phyloP scores from a whole-genome alignment of 1,284 basidiomycete species.

The Ustilago esculenta region DNA sequence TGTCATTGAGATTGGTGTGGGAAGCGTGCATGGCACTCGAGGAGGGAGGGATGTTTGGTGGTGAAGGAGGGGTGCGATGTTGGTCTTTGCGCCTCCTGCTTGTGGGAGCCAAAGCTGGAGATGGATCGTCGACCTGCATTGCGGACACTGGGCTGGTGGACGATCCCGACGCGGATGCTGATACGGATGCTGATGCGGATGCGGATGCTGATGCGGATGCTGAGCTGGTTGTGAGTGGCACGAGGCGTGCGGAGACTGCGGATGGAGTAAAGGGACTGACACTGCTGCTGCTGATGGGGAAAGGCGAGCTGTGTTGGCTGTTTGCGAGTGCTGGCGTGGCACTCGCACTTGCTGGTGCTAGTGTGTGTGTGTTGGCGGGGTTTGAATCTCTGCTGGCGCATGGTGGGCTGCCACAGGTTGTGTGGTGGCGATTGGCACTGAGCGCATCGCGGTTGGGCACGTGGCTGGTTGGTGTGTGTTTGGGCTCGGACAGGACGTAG shows the following conservation, averaged over 20 bases:
- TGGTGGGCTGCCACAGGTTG: too few relatives aligned
- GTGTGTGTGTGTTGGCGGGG: too few relatives aligned
- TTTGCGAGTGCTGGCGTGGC: slow-evolving; percentile 6
- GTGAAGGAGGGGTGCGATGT: slow-evolving; percentile 26
- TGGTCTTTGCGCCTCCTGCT: slow-evolving; percentile 22
- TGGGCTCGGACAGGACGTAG: slow-evolving; percentile 24
- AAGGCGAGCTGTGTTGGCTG: slow-evolving; percentile 36
- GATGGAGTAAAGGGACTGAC: slow-evolving; percentile 19
- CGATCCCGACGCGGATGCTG: background rate
- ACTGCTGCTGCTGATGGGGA: slow-evolving; percentile 19
- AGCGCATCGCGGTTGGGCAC: too few relatives aligned
- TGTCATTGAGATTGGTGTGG: too few relatives aligned
- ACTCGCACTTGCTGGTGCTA: background rate
- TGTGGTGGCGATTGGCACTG: too few relatives aligned
- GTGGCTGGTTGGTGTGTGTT: too few relatives aligned
- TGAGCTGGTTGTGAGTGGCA: too few relatives aligned
- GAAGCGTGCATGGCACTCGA: too few relatives aligned
- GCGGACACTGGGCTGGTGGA: slow-evolving; percentile 6
- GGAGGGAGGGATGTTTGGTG: too few relatives aligned
- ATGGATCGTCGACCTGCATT: slow-evolving; percentile 26
- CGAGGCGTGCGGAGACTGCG: too few relatives aligned
- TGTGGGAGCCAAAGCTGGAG: background rate
- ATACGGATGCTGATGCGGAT: background rate
- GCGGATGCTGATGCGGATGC: background rate
- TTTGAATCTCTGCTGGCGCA: too few relatives aligned